These are phyloP conservation scores for Domatiomyces catenatus DNA, from an alignment of 2,329 filamentous ascomycete genomes.

Conservation along the genomic window DNA sequence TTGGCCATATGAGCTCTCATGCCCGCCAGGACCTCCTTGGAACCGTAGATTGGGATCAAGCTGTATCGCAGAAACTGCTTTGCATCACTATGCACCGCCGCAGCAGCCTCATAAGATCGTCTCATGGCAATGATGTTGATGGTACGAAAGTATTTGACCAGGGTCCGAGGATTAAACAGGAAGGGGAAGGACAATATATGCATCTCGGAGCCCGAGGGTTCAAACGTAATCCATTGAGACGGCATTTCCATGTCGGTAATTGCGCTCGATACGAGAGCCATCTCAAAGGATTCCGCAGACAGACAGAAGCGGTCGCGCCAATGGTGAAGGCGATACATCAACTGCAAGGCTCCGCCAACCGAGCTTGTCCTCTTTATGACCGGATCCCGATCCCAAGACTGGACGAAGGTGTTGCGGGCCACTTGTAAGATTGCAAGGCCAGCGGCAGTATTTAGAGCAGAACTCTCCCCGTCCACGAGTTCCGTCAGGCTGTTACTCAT, in stretches of 20 bases:
- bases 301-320: slow-evolving; percentile 49
- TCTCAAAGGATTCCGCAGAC: slow-evolving; percentile 48
- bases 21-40: slow-evolving; percentile 45
- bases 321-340: slow-evolving; percentile 59
- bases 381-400: slow-evolving; percentile 65
- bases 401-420: slow-evolving; percentile 47
- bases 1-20: slow-evolving; percentile 53
- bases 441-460: background rate
- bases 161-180: slow-evolving; percentile 55
- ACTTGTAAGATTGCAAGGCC: slow-evolving; percentile 9
- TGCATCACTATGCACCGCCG: slow-evolving; percentile 31
- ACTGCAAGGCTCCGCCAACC: slow-evolving; percentile 60
- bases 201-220: slow-evolving; percentile 44
- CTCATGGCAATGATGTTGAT: slow-evolving; percentile 83
- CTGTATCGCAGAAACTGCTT: slow-evolving; percentile 29
- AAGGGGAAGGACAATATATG: slow-evolving; percentile 72
- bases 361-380: slow-evolving; percentile 54
- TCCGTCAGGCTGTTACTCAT: background rate
- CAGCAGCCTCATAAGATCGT: slow-evolving; percentile 55
- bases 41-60: slow-evolving; percentile 36
- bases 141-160: slow-evolving; percentile 73
- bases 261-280: slow-evolving; percentile 59
- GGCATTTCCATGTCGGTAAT: slow-evolving; percentile 63
- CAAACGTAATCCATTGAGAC: slow-evolving; percentile 51
- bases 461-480: background rate